Evolutionary conservation across 2,329 filamentous ascomycete genomes (phyloP).

Genomic region (Stenocarpella maydis): DNA sequence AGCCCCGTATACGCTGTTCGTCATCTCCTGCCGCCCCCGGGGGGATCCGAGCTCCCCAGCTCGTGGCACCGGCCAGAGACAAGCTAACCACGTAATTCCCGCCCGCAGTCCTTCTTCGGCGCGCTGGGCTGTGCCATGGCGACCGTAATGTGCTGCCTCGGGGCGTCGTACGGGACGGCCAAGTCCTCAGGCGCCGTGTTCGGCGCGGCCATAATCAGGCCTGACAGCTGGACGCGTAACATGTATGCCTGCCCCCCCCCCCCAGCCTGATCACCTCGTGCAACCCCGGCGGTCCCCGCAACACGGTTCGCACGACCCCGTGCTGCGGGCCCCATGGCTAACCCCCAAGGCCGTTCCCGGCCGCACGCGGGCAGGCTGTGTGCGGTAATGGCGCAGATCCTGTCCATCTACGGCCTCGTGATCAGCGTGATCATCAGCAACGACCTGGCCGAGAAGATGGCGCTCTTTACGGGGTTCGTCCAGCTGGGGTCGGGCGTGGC

Average conservation of each 20-base stretch:
- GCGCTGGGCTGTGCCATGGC: conserved; percentile 87
- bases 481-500: conserved; percentile 84
- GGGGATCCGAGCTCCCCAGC: neutral
- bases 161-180: conserved; percentile 97
- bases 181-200: conserved; percentile 99
- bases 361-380: too few relatives aligned
- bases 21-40: neutral
- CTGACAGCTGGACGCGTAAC: conserved; percentile 60
- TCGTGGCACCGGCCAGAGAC: fast-evolving
- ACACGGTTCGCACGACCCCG: too few relatives aligned
- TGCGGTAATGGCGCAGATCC: conserved; percentile 99
- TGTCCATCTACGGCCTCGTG: conserved; percentile 96
- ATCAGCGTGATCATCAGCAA: conserved; percentile 88
- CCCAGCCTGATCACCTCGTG: neutral
- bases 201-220: conserved; percentile 95
- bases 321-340: too few relatives aligned
- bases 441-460: conserved; percentile 71
- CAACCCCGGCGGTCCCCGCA: too few relatives aligned
- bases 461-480: conserved; percentile 84
- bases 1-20: conserved; percentile 17
- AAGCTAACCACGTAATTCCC: too few relatives aligned
- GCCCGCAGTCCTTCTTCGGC: conserved; percentile 81
- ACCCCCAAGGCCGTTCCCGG: too few relatives aligned
- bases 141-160: conserved; percentile 60
- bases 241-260: neutral